Base-by-base conservation (phyloP, 768 basidiomycete species). In the Boletus fagicola region DNA sequence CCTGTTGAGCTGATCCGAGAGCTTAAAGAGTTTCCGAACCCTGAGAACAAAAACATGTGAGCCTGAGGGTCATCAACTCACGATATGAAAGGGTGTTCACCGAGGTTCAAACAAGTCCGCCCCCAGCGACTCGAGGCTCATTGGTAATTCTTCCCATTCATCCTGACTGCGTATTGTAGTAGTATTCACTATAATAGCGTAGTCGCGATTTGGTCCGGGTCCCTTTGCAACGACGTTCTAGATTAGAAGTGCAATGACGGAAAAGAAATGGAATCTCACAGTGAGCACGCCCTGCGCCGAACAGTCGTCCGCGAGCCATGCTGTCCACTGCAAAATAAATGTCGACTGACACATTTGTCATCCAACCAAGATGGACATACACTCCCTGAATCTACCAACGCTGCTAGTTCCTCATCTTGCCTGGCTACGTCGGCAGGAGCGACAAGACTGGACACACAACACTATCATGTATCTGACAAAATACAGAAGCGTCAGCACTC, bases 231-330 rank as follows among this genome's bases (percentile, higher is more conserved):
- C 5, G 22, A 42, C 7, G 16, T 35, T 26, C 16, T 11, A 22
- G 10, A 13, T 33, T 6, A 39, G 38, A 48, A 16, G 6, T 6
- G 5, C 1, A 22, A 3, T 6, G 6, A 20, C 0, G 3, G 11
- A 26, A 35, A 5, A 15, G 31, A 30, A 18, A 4, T 4, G 28
- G 48, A 24, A 10, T 26, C 68, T 51, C 35, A 71, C 68, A 2
- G 66, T 54, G 28, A 64, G 67, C 3, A 55, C 1, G 18, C 62
- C 69, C 20, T 56, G 51, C 42, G 62, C 33, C 0, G 56, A 59
- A 35, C 67, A 64, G 18, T 68, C 62, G 51, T 69, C 57, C 26
- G 35, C 68, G 8, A 68, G 12, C 68, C 68, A 69, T 22, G 36
- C 40, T 11, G 60, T 61, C 64, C 60, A 69, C 68, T 69, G 45